These are phyloP conservation scores for Clonostachys byssicola DNA, from an alignment of 2,329 filamentous ascomycete genomes.

Conservation along the genomic window DNA sequence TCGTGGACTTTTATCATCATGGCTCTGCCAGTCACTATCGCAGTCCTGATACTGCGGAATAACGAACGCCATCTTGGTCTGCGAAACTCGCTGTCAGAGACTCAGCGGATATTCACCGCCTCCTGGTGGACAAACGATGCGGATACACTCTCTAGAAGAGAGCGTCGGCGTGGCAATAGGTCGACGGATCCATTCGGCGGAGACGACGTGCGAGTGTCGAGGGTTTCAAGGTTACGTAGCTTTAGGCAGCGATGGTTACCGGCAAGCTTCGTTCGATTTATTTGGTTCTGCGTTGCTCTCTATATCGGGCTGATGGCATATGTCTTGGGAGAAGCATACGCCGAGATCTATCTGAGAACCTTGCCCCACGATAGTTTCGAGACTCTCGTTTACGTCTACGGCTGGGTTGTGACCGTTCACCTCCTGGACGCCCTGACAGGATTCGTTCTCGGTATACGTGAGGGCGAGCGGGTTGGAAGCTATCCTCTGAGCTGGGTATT, in stretches of 20 bases:
- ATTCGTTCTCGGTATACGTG: slow-evolving; percentile 62
- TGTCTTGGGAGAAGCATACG: slow-evolving; percentile 64
- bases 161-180: slow-evolving; percentile 27
- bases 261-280: slow-evolving; percentile 62
- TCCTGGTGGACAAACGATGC: slow-evolving; percentile 59
- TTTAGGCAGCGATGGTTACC: slow-evolving; percentile 53
- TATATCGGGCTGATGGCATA: slow-evolving; percentile 61
- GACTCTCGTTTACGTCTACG: slow-evolving; percentile 66
- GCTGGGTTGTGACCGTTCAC: slow-evolving; percentile 64
- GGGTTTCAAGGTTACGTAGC: slow-evolving; percentile 18
- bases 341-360: slow-evolving; percentile 64
- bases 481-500: slow-evolving; percentile 70
- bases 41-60: slow-evolving; percentile 58
- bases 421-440: slow-evolving; percentile 60
- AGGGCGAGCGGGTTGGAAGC: slow-evolving; percentile 63
- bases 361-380: slow-evolving; percentile 63
- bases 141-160: slow-evolving; percentile 35
- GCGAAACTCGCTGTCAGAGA: slow-evolving; percentile 58
- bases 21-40: slow-evolving; percentile 64
- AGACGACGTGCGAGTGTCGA: slow-evolving; percentile 20
- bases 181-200: slow-evolving; percentile 22
- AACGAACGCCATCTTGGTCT: slow-evolving; percentile 60
- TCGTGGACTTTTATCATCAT: slow-evolving; percentile 67
- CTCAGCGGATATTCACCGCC: slow-evolving; percentile 62
- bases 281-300: slow-evolving; percentile 66